Base-by-base conservation (phyloP, 371 early-diverging fungal species). In the Nosema muscidifuracis region DNA sequence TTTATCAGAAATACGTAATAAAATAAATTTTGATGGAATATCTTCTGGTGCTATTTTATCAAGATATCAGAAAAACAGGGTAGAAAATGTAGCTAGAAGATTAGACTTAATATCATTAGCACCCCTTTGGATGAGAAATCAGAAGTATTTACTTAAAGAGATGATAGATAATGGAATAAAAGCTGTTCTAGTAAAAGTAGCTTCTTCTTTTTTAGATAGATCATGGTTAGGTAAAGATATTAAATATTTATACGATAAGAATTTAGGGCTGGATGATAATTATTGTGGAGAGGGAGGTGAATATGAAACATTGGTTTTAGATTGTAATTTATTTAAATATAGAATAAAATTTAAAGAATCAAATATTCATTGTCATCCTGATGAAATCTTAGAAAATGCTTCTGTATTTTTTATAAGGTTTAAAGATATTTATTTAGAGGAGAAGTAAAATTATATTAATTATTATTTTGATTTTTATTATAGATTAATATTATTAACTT, bases 281-380 rank as follows among this genome's bases (percentile, higher is more conserved):
- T 86, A 91, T 7, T 95, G 95, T 80, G 99, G 98, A 43, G 99
- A 99, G 84, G 99, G 99, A 50, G 99, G 99, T 22, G 98, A 99
- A 83, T 99, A 90, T 79, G 99, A 99, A 81, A 91, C 93, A 10
- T 85, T 96, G 51, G 92, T 93, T 0, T 74, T 96, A 36, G 95
- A 99, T 80, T 92, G 92, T 77, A 96, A 96, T 1, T 79, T 95
- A n/a, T 99, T 94, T 78, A 87, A 86, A 66, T 89, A 88, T 38
- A 82, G 82, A 43, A 82, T 88, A 38, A 77, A 76, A 0, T 42
- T 87, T 81, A 80, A 73, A 42, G 67, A 67, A 6, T 33, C 16
- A 31, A 42, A 53, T 60, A 64, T 72, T 40, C 1, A 4, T 0
- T 13, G 26, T 9, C 76, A 75, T 62, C 73, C 73, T 0, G 79